phyloP scores from a whole-genome alignment of 2,329 filamentous ascomycete genomes.

The Ophiocordyceps polyrhachis-furcata region DNA sequence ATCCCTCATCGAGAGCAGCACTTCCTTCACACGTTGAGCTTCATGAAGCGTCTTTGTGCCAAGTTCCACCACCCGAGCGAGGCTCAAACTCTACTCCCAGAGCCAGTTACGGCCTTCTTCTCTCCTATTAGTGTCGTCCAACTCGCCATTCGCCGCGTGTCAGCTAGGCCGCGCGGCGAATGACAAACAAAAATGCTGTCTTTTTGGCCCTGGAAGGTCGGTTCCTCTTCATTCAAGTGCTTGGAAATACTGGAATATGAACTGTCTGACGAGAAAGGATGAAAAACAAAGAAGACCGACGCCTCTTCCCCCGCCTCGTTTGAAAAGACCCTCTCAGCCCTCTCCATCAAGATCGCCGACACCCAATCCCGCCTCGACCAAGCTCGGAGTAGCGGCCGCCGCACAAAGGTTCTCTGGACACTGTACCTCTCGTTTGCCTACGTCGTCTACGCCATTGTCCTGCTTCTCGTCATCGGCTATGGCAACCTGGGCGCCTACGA shows the following conservation, averaged over 20 bases:
- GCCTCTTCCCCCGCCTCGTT: constrained; percentile 76
- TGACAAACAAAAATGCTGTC: constrained; percentile 4
- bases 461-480: constrained; percentile 71
- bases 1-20: neutral
- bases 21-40: neutral
- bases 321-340: constrained; percentile 70
- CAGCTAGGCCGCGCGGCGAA: neutral
- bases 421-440: constrained; percentile 85
- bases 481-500: constrained; percentile 58
- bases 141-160: too few species aligned
- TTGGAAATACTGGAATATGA: too few species aligned
- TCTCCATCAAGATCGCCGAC: constrained; percentile 66
- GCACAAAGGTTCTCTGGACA: constrained; percentile 70
- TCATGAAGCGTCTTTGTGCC: neutral
- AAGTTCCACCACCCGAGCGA: too few species aligned
- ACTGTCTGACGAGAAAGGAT: neutral
- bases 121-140: too few species aligned
- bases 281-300: constrained; percentile 36
- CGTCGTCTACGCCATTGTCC: constrained; percentile 65
- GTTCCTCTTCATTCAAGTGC: neutral
- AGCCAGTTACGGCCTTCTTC: too few species aligned
- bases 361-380: constrained; percentile 56
- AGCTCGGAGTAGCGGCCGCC: constrained; percentile 52
- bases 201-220: constrained; percentile 8
- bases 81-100: too few species aligned